Evolutionary conservation across 306 rosid genomes (phyloP), one percentile per base, ranked within the genome.

Genomic region (Dryas alaskensis): DNA sequence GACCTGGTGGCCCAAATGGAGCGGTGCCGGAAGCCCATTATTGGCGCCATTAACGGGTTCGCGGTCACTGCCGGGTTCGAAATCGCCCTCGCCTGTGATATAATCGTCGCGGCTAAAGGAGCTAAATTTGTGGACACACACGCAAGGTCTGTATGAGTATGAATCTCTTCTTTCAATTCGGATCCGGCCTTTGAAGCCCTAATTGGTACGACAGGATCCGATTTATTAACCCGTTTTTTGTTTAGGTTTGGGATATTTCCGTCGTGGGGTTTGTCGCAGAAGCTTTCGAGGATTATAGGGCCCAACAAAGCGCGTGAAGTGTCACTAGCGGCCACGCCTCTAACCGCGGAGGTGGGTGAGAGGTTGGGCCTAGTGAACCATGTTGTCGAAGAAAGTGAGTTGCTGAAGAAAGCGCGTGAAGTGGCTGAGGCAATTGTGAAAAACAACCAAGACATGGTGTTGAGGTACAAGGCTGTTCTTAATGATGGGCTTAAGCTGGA

Each of bases 61-160:
- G 97, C 98, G 1, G 87, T 91, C 70, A 94, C 98, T 1, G 97
- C 98, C 31, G 98, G 97, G 1, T 94, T 94, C 65, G 98, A 94
- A 72, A 89, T 94, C 73, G 86, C 97, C 0, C 91, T 94, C 19
- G 92, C 98, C 49, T 94, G 97, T 67, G 98, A 94, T 65, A 69
- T 91, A 8, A 43, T 91, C 83, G 67, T 91, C 55, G 96, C 98
- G 42, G 81, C 95, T 0, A 94, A 81, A 77, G 96, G 97, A 62
- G 86, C 98, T 11, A 91, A 83, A 75, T 94, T 94, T 80, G 22
- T 94, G 17, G 98, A 94, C 25, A 88, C 92, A 14, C 98, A 94
- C 63, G 96, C 97, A 44, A 88, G 95, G 98, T 93, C 40, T 11
- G 60, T 10, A 10, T 7, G 22, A 52, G 1, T 66, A 12, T 8